These are phyloP conservation scores for Epithemia pelagica DNA, from an alignment of 108 stramenopile species.

Conservation along the genomic window DNA sequence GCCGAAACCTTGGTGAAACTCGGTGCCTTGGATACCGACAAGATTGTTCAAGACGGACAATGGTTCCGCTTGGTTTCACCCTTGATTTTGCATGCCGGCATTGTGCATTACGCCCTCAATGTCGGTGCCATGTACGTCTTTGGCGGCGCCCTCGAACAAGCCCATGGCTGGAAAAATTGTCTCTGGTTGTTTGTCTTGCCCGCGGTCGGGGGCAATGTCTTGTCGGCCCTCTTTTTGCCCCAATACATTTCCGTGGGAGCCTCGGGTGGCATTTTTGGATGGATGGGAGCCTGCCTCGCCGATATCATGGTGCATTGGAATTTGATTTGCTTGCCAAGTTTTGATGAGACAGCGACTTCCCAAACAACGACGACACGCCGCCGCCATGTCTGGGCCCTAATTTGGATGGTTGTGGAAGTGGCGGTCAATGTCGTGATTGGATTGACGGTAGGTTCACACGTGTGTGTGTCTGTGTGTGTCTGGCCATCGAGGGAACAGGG, in stretches of 20 bases:
- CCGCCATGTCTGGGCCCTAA: slow-evolving; percentile 8
- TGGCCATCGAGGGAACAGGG: too few relatives aligned
- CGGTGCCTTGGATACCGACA: slow-evolving; percentile 79
- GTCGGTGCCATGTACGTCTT: slow-evolving; percentile 83
- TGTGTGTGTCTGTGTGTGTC: too few relatives aligned
- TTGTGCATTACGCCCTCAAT: slow-evolving; percentile 92
- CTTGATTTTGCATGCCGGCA: slow-evolving; percentile 90
- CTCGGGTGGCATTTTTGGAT: slow-evolving; percentile 88
- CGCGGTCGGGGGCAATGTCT: slow-evolving; percentile 82
- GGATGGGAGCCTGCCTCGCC: slow-evolving; percentile 83
- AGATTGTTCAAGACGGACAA: slow-evolving; percentile 84
- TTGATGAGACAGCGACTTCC: neutral
- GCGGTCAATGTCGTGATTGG: slow-evolving; percentile 75
- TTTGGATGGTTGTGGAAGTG: slow-evolving; percentile 75
- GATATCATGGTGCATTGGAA: slow-evolving; percentile 90
- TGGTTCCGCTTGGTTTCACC: slow-evolving; percentile 85
- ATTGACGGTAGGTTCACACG: slow-evolving; percentile 58
- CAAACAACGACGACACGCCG: neutral
- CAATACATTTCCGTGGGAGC: slow-evolving; percentile 89
- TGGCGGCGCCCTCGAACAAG: slow-evolving; percentile 81
- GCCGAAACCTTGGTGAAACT: slow-evolving; percentile 73
- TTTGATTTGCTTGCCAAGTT: slow-evolving; percentile 49
- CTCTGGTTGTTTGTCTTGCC: slow-evolving; percentile 72
- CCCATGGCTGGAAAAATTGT: slow-evolving; percentile 65
- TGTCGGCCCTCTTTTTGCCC: slow-evolving; percentile 86